A percentile compares a stretch with the other conserved stretches of the same genome.
Evolutionary conservation across 2,329 filamentous ascomycete genomes (phyloP).

Genomic region (Aspergillus sp.): DNA sequence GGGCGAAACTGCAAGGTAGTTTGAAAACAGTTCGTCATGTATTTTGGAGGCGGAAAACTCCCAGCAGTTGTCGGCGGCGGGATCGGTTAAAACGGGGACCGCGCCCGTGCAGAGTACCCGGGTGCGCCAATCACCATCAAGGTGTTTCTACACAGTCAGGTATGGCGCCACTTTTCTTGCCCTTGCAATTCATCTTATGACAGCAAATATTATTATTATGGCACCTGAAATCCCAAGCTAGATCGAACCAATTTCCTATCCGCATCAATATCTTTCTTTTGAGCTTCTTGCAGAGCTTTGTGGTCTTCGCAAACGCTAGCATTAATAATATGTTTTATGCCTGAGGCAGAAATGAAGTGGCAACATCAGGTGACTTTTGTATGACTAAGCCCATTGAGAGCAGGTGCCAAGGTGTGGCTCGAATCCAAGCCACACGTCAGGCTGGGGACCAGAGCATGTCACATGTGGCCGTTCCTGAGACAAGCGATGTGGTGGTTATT

Average conservation of each 20-base stretch:
- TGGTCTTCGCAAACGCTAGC: neutral
- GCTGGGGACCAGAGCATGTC: conserved; percentile 10
- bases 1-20: conserved; percentile 12
- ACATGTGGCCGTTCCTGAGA: conserved; percentile 12
- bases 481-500: conserved; percentile 13
- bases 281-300: neutral
- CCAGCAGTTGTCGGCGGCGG: conserved; percentile 14
- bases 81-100: conserved; percentile 26
- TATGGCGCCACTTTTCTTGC: conserved; percentile 30
- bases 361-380: neutral
- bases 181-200: conserved; percentile 3
- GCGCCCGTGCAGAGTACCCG: conserved; percentile 18
- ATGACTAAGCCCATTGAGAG: conserved; percentile 1
- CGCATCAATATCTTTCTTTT: neutral
- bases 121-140: conserved; percentile 37
- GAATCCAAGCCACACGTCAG: conserved; percentile 6
- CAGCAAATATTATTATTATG: neutral
- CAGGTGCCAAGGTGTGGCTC: conserved; percentile 8
- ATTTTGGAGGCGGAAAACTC: conserved; percentile 24
- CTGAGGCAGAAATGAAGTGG: conserved; percentile 7
- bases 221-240: neutral
- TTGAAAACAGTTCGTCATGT: conserved; percentile 13
- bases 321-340: conserved; percentile 2
- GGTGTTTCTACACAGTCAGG: conserved; percentile 37
- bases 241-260: neutral